These are phyloP conservation scores for Dictyostelium purpureum DNA, from an alignment of 78 protist genomes.

Conservation along the genomic window DNA sequence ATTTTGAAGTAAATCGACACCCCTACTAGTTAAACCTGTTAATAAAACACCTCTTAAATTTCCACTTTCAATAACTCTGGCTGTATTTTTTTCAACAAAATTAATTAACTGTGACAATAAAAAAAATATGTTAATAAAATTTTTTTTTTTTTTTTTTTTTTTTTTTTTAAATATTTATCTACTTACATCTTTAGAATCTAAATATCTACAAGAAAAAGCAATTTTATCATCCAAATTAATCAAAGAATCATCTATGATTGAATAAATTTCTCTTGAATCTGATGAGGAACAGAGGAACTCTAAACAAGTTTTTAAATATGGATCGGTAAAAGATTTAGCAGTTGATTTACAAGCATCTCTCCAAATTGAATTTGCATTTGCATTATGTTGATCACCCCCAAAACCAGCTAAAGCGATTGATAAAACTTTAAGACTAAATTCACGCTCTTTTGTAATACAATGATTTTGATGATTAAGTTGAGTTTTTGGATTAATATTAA, in stretches of 20 bases:
- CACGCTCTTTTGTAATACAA: slow-evolving; percentile 2
- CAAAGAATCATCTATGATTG: slow-evolving; percentile 34
- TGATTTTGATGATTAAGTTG: background rate
- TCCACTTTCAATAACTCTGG: slow-evolving; percentile 11
- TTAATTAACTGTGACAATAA: too few species aligned
- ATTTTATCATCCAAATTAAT: slow-evolving; percentile 69
- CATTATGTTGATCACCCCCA: background rate
- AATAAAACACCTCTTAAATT: slow-evolving; percentile 78
- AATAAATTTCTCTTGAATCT: slow-evolving; percentile 5
- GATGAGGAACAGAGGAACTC: slow-evolving; percentile 41
- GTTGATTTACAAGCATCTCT: slow-evolving; percentile 44
- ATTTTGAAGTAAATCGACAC: slow-evolving; percentile 70
- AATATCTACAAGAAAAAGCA: slow-evolving; percentile 82
- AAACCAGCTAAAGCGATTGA: slow-evolving; percentile 87
- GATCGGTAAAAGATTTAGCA: slow-evolving; percentile 36
- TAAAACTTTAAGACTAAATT: slow-evolving; percentile 11
- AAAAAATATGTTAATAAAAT: too few species aligned
- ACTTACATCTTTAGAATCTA: slow-evolving; percentile 57
- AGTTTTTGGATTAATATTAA: background rate
- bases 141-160: background rate
- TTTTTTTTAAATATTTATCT: background rate
- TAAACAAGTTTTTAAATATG: slow-evolving; percentile 76
- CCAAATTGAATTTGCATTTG: slow-evolving; percentile 42
- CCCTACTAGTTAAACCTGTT: slow-evolving; percentile 80
- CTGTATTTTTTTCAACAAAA: slow-evolving; percentile 28